Base-by-base conservation (phyloP, 805 yeast genomes). In the Yarrowia bubula region DNA sequence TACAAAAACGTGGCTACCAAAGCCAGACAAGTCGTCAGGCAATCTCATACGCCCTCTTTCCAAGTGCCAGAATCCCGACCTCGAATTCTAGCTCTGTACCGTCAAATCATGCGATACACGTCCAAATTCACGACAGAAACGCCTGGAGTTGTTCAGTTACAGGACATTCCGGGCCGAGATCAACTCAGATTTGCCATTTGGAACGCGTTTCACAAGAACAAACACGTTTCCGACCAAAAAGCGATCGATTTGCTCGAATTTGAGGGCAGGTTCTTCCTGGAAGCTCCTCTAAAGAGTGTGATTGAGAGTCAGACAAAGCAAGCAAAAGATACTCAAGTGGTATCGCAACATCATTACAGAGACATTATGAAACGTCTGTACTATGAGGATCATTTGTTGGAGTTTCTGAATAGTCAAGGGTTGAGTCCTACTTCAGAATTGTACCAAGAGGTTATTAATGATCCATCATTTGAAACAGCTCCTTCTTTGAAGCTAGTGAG, bases 141-240 rank as follows among this genome's bases (percentile, higher is more conserved):
- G 3, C 61, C 39, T 2, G 61, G 46, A 11, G n/a, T 39, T 47
- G n/a, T 38, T 31, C 61, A 39, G 8, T 18, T 28, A 11, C n/a
- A 41, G 13, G 44, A 51, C 22, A 10, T 11, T 14, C 15, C 35
- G 13, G 31, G 31, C 9, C 47, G 31, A 8, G 31, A 38, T 10
- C 6, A 3, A 10, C 14, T 55, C 10, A 32, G 61, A 31, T 55
- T 55, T 7, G 61, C 61, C 41, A 10, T 55, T 13, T 55, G 61
- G 61, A 55, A 55, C 47, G 61, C 61, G 11, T 55, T 41, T 33
- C 61, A 55, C 61, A 55, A 55, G 15, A 55, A 55, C 47, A n/a
- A 31, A 11, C 32, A 28, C 28, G n/a, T 55, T n/a, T 17, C 43
- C 9, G 42, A 41, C 31, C 38, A 8, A n/a, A n/a, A 31, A 13